A percentile compares a stretch with the other conserved stretches of the same genome.
These are phyloP conservation scores for Starmerella kuoi DNA, from an alignment of 805 yeast species.

Conservation along the genomic window DNA sequence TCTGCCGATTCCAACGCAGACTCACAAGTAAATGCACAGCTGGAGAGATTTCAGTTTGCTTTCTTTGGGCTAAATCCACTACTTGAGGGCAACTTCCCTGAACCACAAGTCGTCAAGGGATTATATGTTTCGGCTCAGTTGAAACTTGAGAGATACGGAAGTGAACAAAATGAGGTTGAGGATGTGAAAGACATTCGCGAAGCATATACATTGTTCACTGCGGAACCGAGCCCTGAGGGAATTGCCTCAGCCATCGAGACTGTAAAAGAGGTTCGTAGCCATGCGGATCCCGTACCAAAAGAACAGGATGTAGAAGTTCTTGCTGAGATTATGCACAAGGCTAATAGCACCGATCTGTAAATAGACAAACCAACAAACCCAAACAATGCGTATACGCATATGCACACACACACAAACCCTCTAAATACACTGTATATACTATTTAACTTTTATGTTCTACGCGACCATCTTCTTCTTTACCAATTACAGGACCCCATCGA, in stretches of 20 bases:
- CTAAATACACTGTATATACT: too few relatives aligned
- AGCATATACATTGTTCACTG: slow-evolving; percentile 38
- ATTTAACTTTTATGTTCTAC: neutral
- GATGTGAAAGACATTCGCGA: slow-evolving; percentile 31
- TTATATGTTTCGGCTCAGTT: slow-evolving; percentile 55
- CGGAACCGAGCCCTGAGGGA: slow-evolving; percentile 35
- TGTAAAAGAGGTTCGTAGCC: slow-evolving; percentile 38
- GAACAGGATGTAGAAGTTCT: slow-evolving; percentile 23
- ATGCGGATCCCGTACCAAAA: slow-evolving; percentile 19
- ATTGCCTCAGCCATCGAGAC: slow-evolving; percentile 33
- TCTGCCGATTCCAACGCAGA: slow-evolving; percentile 43
- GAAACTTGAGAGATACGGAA: slow-evolving; percentile 43
- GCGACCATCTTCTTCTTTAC: slow-evolving; percentile 33
- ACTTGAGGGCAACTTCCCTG: slow-evolving; percentile 46
- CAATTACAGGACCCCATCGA: slow-evolving; percentile 40
- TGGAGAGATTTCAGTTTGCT: slow-evolving; percentile 70
- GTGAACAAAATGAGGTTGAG: slow-evolving; percentile 25
- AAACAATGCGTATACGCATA: too few relatives aligned
- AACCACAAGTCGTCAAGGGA: slow-evolving; percentile 52
- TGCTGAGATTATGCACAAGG: slow-evolving; percentile 23
- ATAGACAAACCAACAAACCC: too few relatives aligned
- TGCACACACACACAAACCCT: too few relatives aligned
- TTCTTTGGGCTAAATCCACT: slow-evolving; percentile 74
- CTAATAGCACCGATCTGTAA: slow-evolving; percentile 1
- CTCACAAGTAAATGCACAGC: slow-evolving; percentile 49